Evolutionary conservation across 768 basidiomycete species (phyloP), one percentile per base, ranked within the genome.

Genomic region (Strobilomyces echinocephalus): DNA sequence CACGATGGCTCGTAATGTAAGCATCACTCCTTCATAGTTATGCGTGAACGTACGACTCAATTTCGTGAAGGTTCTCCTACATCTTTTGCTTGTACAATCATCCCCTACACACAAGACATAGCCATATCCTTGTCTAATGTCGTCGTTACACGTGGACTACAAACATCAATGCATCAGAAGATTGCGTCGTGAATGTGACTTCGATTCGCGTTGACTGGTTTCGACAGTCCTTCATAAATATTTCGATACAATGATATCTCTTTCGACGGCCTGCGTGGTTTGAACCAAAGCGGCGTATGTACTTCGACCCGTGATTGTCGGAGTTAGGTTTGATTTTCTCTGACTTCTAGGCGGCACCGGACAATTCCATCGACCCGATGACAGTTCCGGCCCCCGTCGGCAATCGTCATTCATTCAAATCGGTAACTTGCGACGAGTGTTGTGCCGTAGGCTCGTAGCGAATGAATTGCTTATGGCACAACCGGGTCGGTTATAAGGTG

Each of bases 381-480:
- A 24, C 26, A 45, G 18, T 49, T 46, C 38, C 45, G 38, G 49
- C 18, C 48, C 18, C 46, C 53, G 30, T 30, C 30, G 53, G 56
- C 49, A 56, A 49, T 20, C 46, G 42, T 49, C 18, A n/a, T 26
- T 28, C 47, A 42, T 15, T 31, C 50, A 24, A 24, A 44, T 53
- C 48, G 52, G 62, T 54, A 57, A 52, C 43, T 52, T 53, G 45
- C 52, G 55, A 55, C 45, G 15, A 38, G 33, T 60, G 39, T 16
- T 38, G 26, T 65, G 52, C 57, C 58, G 61, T 54, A 54, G 26
- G 35, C 28, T 34, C 41, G 43, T 40, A 61, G 58, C 58, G 54
- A 66, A 46, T 66, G 57, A 68, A 66, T 68, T 63, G 59, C 55
- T 62, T 66, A 58, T 34, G 52, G 55, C 48, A 53, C 52, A 36